phyloP scores from a whole-genome alignment of 2,329 filamentous ascomycete genomes.

The Cladosporium sp. region DNA sequence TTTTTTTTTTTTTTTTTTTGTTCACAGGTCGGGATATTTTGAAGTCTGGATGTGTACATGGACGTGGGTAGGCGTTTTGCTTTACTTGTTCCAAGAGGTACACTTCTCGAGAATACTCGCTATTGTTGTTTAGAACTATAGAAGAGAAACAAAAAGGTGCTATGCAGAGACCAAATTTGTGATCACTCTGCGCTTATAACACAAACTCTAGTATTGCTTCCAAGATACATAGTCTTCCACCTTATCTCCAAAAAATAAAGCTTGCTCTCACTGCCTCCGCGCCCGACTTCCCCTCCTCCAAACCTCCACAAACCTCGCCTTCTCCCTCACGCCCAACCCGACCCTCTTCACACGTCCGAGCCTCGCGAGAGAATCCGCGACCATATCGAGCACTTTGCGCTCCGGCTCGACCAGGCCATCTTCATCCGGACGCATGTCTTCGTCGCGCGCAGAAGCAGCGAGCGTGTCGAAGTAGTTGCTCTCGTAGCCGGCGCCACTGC shows the following conservation, averaged over 20 bases:
- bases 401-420: constrained; percentile 55
- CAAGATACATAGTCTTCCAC: not conserved
- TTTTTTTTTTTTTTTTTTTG: too few relatives aligned
- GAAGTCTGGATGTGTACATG: not conserved
- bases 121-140: not conserved
- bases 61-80: not conserved
- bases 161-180: not conserved
- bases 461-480: constrained; percentile 51
- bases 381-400: constrained; percentile 69
- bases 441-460: constrained; percentile 34
- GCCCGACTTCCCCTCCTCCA: constrained; percentile 48
- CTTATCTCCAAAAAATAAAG: not conserved
- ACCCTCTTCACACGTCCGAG: constrained; percentile 87
- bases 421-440: constrained; percentile 30
- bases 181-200: not conserved
- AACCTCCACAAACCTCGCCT: constrained; percentile 74
- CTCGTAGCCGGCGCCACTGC: constrained; percentile 38
- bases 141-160: not conserved
- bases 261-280: constrained; percentile 8
- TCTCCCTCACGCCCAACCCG: constrained; percentile 78
- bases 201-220: not conserved
- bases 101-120: not conserved
- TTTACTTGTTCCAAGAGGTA: not conserved
- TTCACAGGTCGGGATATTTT: not conserved
- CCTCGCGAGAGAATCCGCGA: constrained; percentile 84